These are phyloP conservation scores for Aspergillus mulundensis DNA, from an alignment of 495 filamentous ascomycete species.

Conservation along the genomic window DNA sequence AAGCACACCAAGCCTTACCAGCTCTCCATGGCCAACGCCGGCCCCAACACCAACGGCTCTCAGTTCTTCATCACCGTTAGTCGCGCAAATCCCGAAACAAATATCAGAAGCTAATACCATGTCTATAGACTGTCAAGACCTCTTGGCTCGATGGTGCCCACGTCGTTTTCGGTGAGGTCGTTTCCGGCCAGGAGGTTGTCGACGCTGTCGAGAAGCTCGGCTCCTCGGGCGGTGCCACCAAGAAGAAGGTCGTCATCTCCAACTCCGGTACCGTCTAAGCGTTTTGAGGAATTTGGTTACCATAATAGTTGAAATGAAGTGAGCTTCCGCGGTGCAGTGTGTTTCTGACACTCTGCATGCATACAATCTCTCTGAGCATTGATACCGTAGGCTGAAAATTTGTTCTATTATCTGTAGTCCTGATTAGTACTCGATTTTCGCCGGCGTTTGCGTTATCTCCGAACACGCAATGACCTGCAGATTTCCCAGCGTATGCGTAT, in stretches of 20 bases:
- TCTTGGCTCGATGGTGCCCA: slow-evolving; percentile 94
- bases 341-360: background rate
- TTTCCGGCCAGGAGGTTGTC: slow-evolving; percentile 59
- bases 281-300: background rate
- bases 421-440: no score
- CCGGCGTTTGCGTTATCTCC: no score
- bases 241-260: background rate
- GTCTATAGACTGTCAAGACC: slow-evolving; percentile 64
- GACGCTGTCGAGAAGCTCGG: slow-evolving; percentile 70
- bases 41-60: slow-evolving; percentile 83
- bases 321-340: background rate
- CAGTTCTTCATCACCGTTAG: slow-evolving; percentile 90
- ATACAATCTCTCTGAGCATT: background rate
- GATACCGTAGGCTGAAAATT: background rate
- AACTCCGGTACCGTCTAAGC: background rate
- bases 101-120: background rate
- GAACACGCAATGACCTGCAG: no score
- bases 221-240: slow-evolving; percentile 2
- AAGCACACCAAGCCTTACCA: slow-evolving; percentile 87
- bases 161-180: slow-evolving; percentile 96
- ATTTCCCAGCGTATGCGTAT: no score
- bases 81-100: background rate
- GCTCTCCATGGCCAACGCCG: slow-evolving; percentile 96
- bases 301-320: background rate
- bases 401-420: no score